A percentile compares a stretch with the other conserved stretches of the same genome.
Evolutionary conservation across 140 eudicot species (phyloP).

Genomic region (Senecio squalidus): DNA sequence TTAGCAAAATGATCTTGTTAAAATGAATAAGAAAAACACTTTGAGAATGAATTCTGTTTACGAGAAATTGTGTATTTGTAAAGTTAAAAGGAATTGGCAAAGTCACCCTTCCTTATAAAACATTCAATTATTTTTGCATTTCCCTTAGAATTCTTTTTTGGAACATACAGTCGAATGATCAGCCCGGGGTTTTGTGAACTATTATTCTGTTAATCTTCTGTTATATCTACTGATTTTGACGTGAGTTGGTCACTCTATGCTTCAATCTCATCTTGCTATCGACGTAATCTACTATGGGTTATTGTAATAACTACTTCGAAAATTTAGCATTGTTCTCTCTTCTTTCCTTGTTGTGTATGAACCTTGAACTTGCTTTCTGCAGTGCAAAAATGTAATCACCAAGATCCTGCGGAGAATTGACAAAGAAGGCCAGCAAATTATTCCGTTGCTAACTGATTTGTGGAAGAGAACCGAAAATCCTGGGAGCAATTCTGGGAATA

Average conservation of each 20-base stretch:
- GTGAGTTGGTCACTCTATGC: neutral
- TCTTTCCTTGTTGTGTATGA: neutral
- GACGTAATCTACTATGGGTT: neutral
- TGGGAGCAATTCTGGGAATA: conserved; percentile 43
- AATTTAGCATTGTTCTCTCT: neutral
- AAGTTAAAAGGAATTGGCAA: too few relatives aligned
- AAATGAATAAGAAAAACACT: too few relatives aligned
- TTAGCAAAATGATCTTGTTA: too few relatives aligned
- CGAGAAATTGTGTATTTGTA: too few relatives aligned
- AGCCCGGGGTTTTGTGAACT: neutral
- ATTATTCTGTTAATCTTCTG: neutral
- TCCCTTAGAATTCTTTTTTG: neutral
- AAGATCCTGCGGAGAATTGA: conserved; percentile 79
- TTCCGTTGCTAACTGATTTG: conserved; percentile 80
- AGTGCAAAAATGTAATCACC: conserved; percentile 84
- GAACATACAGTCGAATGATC: neutral
- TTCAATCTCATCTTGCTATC: neutral
- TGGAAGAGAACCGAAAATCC: conserved; percentile 70
- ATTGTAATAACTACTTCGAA: neutral
- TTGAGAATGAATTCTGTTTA: too few relatives aligned
- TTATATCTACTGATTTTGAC: neutral
- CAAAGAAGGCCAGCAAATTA: conserved; percentile 76
- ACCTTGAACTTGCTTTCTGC: conserved; percentile 10
- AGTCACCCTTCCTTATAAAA: neutral
- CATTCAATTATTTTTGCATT: neutral